Evolutionary conservation across 768 basidiomycete species (phyloP), one percentile per base, ranked within the genome.

Genomic region (Termitomyces sp.): DNA sequence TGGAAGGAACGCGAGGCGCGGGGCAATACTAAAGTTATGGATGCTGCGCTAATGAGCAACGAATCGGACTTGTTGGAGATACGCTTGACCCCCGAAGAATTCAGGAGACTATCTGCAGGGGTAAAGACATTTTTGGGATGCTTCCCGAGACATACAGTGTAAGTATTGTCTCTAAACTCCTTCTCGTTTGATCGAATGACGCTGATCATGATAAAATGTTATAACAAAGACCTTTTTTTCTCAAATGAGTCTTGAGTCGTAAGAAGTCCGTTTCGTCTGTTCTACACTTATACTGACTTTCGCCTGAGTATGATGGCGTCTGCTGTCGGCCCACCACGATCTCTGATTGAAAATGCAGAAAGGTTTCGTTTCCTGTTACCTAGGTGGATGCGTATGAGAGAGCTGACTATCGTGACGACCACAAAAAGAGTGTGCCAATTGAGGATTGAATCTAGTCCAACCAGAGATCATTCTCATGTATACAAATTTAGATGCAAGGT

Each of bases 1-100:
- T 87, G 83, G 82, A 58, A 68, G n/a, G 53, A 66, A 53, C 72
- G 82, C 44, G 59, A 62, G 41, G 62, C 65, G 17, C 47, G 58
- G 31, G 65, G 62, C 44, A 68, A 70, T 31, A 62, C 81, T 45
- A 78, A 77, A 70, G 73, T 80, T 37, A 63, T 80, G 48, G 84
- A 85, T 61, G 81, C 83, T 4, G 76, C 85, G 43, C 70, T 87
- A 53, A 79, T 86, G 74, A 81, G 78, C 72, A 82, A 76, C 57
- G 84, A 87, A 63, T 69, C 86, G 33, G 85, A 86, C 63, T 70
- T 87, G 28, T 66, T 86, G 49, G 84, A 86, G 65, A 78, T 86
- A 53, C 78, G 85, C 71, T 85, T 28, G 72, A 79, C 31, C 79
- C 79, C 0, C 66, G 70, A 41, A 67, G 79, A 42, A 84, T 86